Base-by-base conservation (phyloP, 129 eudicot species). In the Chrysanthemum seticuspe region DNA sequence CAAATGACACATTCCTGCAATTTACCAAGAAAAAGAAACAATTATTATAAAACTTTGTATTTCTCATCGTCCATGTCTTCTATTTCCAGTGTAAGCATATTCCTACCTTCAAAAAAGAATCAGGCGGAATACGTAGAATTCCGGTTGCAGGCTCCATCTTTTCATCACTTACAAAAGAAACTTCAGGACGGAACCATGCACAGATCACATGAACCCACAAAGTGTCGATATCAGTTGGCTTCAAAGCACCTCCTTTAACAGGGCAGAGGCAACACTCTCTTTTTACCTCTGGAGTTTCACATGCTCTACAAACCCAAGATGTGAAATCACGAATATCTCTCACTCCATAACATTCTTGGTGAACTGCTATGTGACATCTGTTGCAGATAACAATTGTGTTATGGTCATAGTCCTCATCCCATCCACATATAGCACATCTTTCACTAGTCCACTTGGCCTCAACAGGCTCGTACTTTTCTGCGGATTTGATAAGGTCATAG, bases 61-160 rank as follows among this genome's bases (percentile, higher is more conserved):
- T 59, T 62, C 13, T 6, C 21, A 58, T 19, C 34, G n/a, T 40
- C 62, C 45, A 71, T 27, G 52, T 45, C 51, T 13, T 23, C 62
- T 13, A 23, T 13, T 40, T 76, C 18, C 40, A 36, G 52, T 58
- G 40, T 68, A 31, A 19, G 13, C 21, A 66, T 62, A 61, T 55
- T 53, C 59, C 65, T 64, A 64, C 69, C 53, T 87, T 90, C 48
- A 74, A 57, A 82, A 93, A 93, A 77, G 88, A 76, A 36, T 69
- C 75, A 62, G 88, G 71, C 31, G 98, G 89, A 78, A 88, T 84
- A 68, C 80, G 81, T n/a, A 85, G 71, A 57, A 90, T 55, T 16
- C 98, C 97, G 69, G 81, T 80, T 5, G 97, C 98, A 44, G 98
- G 98, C 86, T 93, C 98, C 98, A 93, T 93, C 76, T 75, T 87